Evolutionary conservation across 805 yeast genomes (phyloP), one percentile per base, ranked within the genome.

Genomic region (Cephaloascus fragrans): DNA sequence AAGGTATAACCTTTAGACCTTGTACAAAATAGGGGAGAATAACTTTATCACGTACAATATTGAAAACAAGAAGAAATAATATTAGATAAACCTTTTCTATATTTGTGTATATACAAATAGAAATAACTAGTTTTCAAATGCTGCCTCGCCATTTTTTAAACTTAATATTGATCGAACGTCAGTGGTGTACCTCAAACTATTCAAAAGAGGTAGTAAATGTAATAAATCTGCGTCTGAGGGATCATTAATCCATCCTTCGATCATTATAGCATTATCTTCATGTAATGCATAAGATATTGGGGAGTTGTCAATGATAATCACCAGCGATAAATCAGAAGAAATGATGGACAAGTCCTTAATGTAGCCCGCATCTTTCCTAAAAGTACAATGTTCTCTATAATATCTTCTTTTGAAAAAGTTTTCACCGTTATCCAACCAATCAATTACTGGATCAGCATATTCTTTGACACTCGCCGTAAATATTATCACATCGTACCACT

Each of bases 181-280:
- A 6, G 87, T 78, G 19, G 90, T 78, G 45, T 77, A 74, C 41
- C 95, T 69, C 50, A 93, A 60, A 19, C 90, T 80, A 50, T 79
- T 74, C 34, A 87, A 61, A 52, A 93, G 62, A 2, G 98, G 97
- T 34, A 93, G 57, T 38, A 93, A 61, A 49, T 87, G 80, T 58
- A 93, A 64, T 42, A 93, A 63, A 51, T 87, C 95, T 18, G 80
- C 67, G 53, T 93, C 98, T 29, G 81, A 75, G n/a, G 94, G 95
- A 59, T 93, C 98, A 53, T 84, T 86, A 45, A 93, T 87, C 98
- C 98, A 93, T 35, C 98, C 97, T 60, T 89, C 96, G 4, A 93
- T 87, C 63, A 83, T 79, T 18, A 93, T 81, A 2, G 96, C 98
- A 52, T 93, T 93, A 47, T 80, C 80, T 42, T 79, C 85, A 56